Evolutionary conservation across 1,284 basidiomycete species (phyloP), one percentile per base, ranked within the genome.

Genomic region (Cryptococcus deneoformans): DNA sequence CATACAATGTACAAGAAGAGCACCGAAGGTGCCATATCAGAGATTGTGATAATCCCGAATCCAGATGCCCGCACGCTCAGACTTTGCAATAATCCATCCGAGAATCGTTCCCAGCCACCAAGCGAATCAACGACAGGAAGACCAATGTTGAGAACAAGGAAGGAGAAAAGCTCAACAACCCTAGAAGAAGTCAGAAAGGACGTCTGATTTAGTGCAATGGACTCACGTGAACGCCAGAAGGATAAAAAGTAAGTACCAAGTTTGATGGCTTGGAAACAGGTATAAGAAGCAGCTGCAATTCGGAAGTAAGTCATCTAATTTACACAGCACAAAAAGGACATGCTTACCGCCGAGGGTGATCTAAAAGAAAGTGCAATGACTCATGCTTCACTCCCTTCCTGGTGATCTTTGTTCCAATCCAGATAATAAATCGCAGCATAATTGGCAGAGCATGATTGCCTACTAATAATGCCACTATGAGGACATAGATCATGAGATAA

Each of bases 381-480:
- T 70, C 67, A 54, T 70, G 50, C 14, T 57, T 59, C 50, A 61
- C 56, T 3, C 68, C 68, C 20, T 52, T 53, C 2, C 65, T 57
- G 44, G 58, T 60, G 20, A 72, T 57, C 57, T 71, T 72, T 2
- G 69, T 69, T 1, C 66, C 66, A 1, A 68, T 46, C 71, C 71
- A 71, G 20, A 73, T 61, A 49, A 62, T 50, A 29, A 68, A 58
- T 9, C 71, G 54, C 6, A 73, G 55, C 46, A 65, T 65, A 51
- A 70, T 67, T 3, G 71, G 71, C 24, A 73, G 57, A 9, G 70
- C 69, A 38, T 73, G 70, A 52, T 72, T 73, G 1, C 71, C 71
- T 1, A 65, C 65, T 0, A 73, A 56, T 40, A 73, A 58, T n/a
- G 63, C 59, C 12, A 68, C 52, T 6, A 60, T 46, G 36, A 71